Evolutionary conservation across 139 green algal genomes (phyloP), one percentile per base, ranked within the genome.

Genomic region (Desmodesmus armatus): DNA sequence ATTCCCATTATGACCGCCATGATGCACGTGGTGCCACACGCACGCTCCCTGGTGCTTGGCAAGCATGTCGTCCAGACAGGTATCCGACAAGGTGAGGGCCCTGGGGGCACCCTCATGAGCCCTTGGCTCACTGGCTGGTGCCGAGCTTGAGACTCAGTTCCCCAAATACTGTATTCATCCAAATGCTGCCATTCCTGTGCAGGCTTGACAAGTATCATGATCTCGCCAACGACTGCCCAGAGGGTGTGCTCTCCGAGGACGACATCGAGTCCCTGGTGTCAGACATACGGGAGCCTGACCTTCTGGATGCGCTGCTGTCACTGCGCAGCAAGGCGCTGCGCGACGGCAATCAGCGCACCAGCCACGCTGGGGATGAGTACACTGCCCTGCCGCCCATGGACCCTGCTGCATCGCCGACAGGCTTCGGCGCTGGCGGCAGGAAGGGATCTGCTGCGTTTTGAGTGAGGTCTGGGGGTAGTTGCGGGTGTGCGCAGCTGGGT

Each of bases 181-280:
- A n/a, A n/a, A n/a, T 47, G 31, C 11, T 72, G 33, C 53, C 13
- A 7, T 0, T 51, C 51, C 76, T 29, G 11, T 35, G 13, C 66
- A 82, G 82, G 71, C 60, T 87, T 55, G 82, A 87, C 72, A 51
- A 39, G 6, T 81, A 65, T 37, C 53, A 69, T n/a, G 41, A 87
- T 39, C 19, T 33, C 2, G 71, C 71, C 1, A 23, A 49, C 3
- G 71, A 71, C 41, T 74, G 41, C 23, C 82, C 69, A 5, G 71
- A 87, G 35, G 82, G 82, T 5, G 71, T 87, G 13, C 71, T 87
- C 33, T 39, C 71, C 29, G 71, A 77, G 1, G 82, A 87, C 21
- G 72, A 82, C 49, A 69, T 87, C 0, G 82, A 82, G 5, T 4
- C 17, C 2, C 43, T 87, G 11, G 82, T 82, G 29, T n/a, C 29